Conservation (phyloP, 345 rosid genomes). For the Leavenworthia alabamica region DNA sequence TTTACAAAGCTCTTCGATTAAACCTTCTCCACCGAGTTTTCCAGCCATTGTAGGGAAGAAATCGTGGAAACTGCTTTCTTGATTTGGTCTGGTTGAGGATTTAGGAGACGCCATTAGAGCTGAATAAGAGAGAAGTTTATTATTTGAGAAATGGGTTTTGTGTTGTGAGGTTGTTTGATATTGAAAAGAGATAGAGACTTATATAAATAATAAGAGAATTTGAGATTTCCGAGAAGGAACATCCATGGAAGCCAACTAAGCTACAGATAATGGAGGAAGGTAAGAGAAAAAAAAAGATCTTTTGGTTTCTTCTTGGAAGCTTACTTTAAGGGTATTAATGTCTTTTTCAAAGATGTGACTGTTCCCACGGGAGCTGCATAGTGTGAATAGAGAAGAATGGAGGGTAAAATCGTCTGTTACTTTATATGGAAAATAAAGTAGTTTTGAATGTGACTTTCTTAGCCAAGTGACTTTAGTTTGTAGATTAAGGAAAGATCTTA, state of each 20-base stretch:
- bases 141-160: slow-evolving; percentile 12
- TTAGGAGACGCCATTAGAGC: slow-evolving; percentile 34
- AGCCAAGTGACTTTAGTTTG: neutral
- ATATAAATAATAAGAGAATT: slow-evolving; percentile 15
- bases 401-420: neutral
- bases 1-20: slow-evolving; percentile 70
- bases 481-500: neutral
- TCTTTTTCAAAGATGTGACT: slow-evolving; percentile 3
- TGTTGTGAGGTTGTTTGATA: neutral
- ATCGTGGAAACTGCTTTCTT: slow-evolving; percentile 44
- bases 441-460: neutral
- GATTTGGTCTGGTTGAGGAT: slow-evolving; percentile 25
- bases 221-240: slow-evolving; percentile 56
- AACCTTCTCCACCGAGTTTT: slow-evolving; percentile 74
- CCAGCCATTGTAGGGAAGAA: slow-evolving; percentile 67
- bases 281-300: neutral
- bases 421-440: neutral
- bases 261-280: slow-evolving; percentile 26
- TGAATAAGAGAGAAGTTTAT: neutral
- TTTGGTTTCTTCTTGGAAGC: slow-evolving; percentile 38
- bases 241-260: slow-evolving; percentile 50
- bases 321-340: slow-evolving; percentile 23
- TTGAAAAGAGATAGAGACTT: neutral
- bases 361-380: slow-evolving; percentile 1
- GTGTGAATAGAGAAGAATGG: neutral